phyloP scores from a whole-genome alignment of 2,329 filamentous ascomycete species.

The Trichophyton rubrum region DNA sequence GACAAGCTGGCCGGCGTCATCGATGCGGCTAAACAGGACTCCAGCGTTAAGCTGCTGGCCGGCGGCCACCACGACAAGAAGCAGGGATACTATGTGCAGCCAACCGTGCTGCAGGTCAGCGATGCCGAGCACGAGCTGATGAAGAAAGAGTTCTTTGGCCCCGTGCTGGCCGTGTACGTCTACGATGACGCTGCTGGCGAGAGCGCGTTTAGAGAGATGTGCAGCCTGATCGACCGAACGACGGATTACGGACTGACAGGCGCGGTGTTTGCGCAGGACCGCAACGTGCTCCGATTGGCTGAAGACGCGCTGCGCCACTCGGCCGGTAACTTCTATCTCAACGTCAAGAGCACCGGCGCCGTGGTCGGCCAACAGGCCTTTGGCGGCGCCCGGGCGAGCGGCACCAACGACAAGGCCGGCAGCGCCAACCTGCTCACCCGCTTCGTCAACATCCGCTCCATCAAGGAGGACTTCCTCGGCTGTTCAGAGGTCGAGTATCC shows the following conservation, averaged over 20 bases:
- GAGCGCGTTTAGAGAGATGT: constrained; percentile 45
- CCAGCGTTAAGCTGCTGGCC: constrained; percentile 56
- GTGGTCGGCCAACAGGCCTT: constrained; percentile 64
- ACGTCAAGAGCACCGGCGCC: constrained; percentile 49
- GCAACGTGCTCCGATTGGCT: constrained; percentile 24
- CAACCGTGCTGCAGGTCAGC: constrained; percentile 65
- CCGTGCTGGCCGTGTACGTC: constrained; percentile 59
- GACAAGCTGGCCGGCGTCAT: constrained; percentile 67
- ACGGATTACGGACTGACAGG: constrained; percentile 33
- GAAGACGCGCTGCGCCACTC: constrained; percentile 26
- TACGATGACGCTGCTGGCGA: constrained; percentile 58
- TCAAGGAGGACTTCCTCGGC: constrained; percentile 63
- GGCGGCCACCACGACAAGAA: constrained; percentile 67
- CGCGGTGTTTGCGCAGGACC: constrained; percentile 33
- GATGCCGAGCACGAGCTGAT: constrained; percentile 64
- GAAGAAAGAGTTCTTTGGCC: constrained; percentile 70
- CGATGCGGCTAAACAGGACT: constrained; percentile 62
- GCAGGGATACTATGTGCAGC: constrained; percentile 72
- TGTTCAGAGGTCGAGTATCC: constrained; percentile 54
- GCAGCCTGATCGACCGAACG: constrained; percentile 37
- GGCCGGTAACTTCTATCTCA: constrained; percentile 34
- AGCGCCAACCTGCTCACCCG: constrained; percentile 50
- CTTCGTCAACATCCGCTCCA: constrained; percentile 54
- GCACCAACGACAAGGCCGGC: constrained; percentile 63
- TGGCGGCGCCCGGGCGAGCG: constrained; percentile 54